Evolutionary conservation across 2,329 filamentous ascomycete species (phyloP).

Genomic region (Atkinsonella hypoxylon): DNA sequence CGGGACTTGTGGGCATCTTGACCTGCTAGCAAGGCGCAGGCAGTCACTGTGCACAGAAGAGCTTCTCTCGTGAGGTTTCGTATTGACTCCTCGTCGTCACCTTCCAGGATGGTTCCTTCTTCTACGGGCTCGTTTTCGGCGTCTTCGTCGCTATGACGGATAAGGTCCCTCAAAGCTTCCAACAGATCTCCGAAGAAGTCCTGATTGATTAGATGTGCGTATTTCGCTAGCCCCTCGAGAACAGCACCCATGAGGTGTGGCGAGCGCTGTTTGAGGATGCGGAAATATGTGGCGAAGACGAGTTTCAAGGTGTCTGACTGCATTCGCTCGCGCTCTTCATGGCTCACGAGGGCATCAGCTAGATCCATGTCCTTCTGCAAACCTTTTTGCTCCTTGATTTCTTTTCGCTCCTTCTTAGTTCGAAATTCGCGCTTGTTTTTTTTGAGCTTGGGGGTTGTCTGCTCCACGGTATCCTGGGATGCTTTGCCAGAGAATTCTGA

Average conservation of each 20-base stretch:
- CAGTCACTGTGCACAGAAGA: slow-evolving; percentile 88
- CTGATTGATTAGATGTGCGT: slow-evolving; percentile 94
- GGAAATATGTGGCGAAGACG: slow-evolving; percentile 91
- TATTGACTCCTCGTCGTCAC: slow-evolving; percentile 34
- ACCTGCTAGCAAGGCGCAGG: slow-evolving; percentile 88
- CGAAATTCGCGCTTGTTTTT: slow-evolving; percentile 72
- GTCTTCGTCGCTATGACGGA: slow-evolving; percentile 57
- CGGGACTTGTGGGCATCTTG: slow-evolving; percentile 85
- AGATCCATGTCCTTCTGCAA: slow-evolving; percentile 89
- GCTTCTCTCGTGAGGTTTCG: slow-evolving; percentile 77
- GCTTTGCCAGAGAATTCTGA: slow-evolving; percentile 79
- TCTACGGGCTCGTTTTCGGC: slow-evolving; percentile 31
- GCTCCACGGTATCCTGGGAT: slow-evolving; percentile 64
- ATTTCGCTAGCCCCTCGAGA: slow-evolving; percentile 85
- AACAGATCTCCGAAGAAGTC: slow-evolving; percentile 96
- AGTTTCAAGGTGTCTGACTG: slow-evolving; percentile 93
- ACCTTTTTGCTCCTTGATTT: slow-evolving; percentile 71
- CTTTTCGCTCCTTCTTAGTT: slow-evolving; percentile 78
- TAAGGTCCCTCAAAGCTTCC: slow-evolving; percentile 87
- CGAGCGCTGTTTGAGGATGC: slow-evolving; percentile 73
- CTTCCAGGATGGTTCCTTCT: slow-evolving; percentile 25
- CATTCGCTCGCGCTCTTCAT: slow-evolving; percentile 87
- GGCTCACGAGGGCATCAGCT: slow-evolving; percentile 79
- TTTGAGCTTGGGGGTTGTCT: slow-evolving; percentile 27
- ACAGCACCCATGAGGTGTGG: slow-evolving; percentile 92